Evolutionary conservation across 1,284 basidiomycete species (phyloP).

Genomic region (Sporisorium sorghi): DNA sequence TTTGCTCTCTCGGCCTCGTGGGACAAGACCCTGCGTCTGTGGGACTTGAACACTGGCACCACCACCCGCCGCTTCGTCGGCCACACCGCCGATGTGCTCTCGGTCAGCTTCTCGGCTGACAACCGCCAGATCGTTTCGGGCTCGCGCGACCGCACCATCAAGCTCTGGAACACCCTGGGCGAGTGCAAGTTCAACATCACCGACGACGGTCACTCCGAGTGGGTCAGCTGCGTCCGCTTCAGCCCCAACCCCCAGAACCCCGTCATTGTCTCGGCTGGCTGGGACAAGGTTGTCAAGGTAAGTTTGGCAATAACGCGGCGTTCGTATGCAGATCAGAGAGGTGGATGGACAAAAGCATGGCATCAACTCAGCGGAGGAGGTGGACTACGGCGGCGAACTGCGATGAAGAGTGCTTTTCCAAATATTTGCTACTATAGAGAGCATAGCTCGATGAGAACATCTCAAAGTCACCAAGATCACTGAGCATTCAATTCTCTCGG

Average conservation of each 20-base stretch:
- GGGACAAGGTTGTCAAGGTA: slow-evolving; percentile 99
- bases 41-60: slow-evolving; percentile 74
- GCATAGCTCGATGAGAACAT: slow-evolving; percentile 76
- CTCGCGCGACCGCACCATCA: slow-evolving; percentile 94
- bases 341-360: not conserved
- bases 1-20: slow-evolving; percentile 99
- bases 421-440: slow-evolving; percentile 88
- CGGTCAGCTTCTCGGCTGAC: slow-evolving; percentile 71
- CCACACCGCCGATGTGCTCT: slow-evolving; percentile 96
- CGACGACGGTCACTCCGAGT: slow-evolving; percentile 83
- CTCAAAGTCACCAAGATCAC: slow-evolving; percentile 81
- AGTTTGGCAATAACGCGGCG: slow-evolving; percentile 67
- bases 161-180: slow-evolving; percentile 99
- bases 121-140: slow-evolving; percentile 92
- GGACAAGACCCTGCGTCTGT: slow-evolving; percentile 99
- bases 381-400: slow-evolving; percentile 53
- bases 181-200: slow-evolving; percentile 99
- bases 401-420: slow-evolving; percentile 69
- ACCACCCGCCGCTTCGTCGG: slow-evolving; percentile 84
- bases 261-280: slow-evolving; percentile 98
- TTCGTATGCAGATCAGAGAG: slow-evolving; percentile 55
- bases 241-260: slow-evolving; percentile 98
- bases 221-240: slow-evolving; percentile 99
- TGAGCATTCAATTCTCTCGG: slow-evolving; percentile 72
- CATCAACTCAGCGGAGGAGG: not conserved